Conservation (phyloP, 805 yeast genomes). For the Candida ponderosae region DNA sequence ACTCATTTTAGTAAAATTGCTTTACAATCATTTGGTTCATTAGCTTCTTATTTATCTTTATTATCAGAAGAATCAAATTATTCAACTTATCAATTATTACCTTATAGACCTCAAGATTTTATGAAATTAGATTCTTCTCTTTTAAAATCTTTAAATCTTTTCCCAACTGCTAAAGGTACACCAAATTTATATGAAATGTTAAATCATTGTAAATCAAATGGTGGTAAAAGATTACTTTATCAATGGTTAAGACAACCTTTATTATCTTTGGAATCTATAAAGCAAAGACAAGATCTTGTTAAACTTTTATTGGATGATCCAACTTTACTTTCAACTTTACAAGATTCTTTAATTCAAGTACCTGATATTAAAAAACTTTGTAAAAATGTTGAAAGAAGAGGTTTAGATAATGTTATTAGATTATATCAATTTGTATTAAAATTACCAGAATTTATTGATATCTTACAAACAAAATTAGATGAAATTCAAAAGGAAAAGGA, state of each 20-base stretch:
- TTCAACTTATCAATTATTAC: constrained; percentile 48
- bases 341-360: constrained; percentile 58
- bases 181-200: constrained; percentile 73
- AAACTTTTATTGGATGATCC: constrained; percentile 64
- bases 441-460: constrained; percentile 59
- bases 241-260: constrained; percentile 98
- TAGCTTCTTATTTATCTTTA: constrained; percentile 49
- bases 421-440: constrained; percentile 71
- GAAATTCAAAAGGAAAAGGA: constrained; percentile 20
- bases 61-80: constrained; percentile 46
- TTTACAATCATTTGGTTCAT: neutral
- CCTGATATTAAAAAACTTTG: constrained; percentile 79
- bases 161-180: constrained; percentile 39
- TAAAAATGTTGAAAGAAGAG: constrained; percentile 49
- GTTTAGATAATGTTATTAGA: constrained; percentile 83
- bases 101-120: constrained; percentile 67
- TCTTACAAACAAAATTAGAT: constrained; percentile 36
- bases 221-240: constrained; percentile 82
- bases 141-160: constrained; percentile 76
- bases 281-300: constrained; percentile 68
- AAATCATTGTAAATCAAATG: constrained; percentile 80
- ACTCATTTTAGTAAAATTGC: neutral
- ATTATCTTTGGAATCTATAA: constrained; percentile 51
- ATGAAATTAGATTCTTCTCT: constrained; percentile 93
- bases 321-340: constrained; percentile 54